Conservation (phyloP, 2,329 filamentous ascomycete species). For the Plectosphaerella plurivora region DNA sequence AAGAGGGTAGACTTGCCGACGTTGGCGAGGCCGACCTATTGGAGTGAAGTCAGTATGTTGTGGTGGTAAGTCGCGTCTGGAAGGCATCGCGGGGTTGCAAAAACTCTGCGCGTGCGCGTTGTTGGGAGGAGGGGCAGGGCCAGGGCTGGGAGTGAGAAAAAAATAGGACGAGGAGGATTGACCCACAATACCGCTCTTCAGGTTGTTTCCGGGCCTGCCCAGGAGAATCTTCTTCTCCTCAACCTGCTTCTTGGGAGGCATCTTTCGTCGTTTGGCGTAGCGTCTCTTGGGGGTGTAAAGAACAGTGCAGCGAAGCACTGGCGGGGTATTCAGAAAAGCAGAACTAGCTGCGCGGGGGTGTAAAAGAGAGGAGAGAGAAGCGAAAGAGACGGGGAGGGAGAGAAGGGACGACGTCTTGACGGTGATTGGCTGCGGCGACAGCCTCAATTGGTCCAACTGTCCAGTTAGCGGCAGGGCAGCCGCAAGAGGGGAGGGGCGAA, state of each 20-base stretch:
- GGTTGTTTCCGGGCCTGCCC: slow-evolving; percentile 92
- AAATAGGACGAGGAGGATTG: neutral
- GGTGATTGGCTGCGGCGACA: slow-evolving; percentile 33
- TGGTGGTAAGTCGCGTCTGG: slow-evolving; percentile 26
- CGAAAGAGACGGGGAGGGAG: slow-evolving; percentile 36
- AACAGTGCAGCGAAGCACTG: slow-evolving; percentile 46
- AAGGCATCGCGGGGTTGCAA: neutral
- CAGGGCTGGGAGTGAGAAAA: too few relatives aligned
- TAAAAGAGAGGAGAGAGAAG: slow-evolving; percentile 48
- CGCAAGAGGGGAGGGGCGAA: neutral
- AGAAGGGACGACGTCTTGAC: slow-evolving; percentile 39
- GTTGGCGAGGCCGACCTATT: slow-evolving; percentile 93
- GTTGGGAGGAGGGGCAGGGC: neutral
- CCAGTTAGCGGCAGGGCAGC: slow-evolving; percentile 4
- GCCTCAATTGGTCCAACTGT: slow-evolving; percentile 26
- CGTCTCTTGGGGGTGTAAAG: slow-evolving; percentile 44
- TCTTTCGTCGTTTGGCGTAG: slow-evolving; percentile 65
- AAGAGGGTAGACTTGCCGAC: slow-evolving; percentile 99
- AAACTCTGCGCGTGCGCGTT: neutral
- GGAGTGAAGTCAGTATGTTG: slow-evolving; percentile 21
- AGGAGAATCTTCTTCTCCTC: slow-evolving; percentile 95
- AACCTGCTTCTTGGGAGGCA: slow-evolving; percentile 92
- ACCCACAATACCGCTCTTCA: slow-evolving; percentile 98
- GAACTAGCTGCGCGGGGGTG: slow-evolving; percentile 60
- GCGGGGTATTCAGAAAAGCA: slow-evolving; percentile 52